Evolutionary conservation across 2,329 filamentous ascomycete genomes (phyloP), one percentile per base, ranked within the genome.

Genomic region (Hymenoscyphus salicellus): DNA sequence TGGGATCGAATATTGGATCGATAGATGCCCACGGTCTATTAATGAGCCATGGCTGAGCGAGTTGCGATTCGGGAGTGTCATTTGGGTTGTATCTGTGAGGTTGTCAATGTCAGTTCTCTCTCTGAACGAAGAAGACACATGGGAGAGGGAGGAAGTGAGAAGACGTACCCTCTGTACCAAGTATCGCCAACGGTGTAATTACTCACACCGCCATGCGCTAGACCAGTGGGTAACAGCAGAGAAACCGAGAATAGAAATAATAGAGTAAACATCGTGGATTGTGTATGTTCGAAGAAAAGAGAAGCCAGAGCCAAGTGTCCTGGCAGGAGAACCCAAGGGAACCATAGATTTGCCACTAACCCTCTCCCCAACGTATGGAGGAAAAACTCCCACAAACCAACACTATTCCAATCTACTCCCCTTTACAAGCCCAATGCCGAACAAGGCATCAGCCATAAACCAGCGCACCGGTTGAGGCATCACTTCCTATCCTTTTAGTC

Each of bases 111-210:
- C 14, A 17, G 26, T 7, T 23, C 36, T 23, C n/a, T 30, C 32
- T 61, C 7, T 14, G 33, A 14, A 4, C n/a, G 30, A 8, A 11
- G 20, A 14, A 33, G 56, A 49, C 16, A 55, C 16, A 26, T 7
- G 10, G 32, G n/a, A 58, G 7, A 2, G 33, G 33, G 14, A 17
- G 4, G 26, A 43, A 26, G 14, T 23, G 23, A 5, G 36, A 6
- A 20, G 17, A 63, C 59, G 16, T 63, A 68, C 66, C 66, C 68
- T 41, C 59, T 49, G 56, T 69, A 69, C 64, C 65, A 66, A 1
- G 58, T 58, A 30, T 62, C 63, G 20, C 63, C 62, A 1, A 68
- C 64, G 1, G 66, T 69, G 26, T 69, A 68, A 20, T 69, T 69
- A 3, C 58, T 63, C 36, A 67, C 65, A 16, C 68, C 68, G 30